Conservation (phyloP, 305 asterid species). For the Solanum hybrid region DNA sequence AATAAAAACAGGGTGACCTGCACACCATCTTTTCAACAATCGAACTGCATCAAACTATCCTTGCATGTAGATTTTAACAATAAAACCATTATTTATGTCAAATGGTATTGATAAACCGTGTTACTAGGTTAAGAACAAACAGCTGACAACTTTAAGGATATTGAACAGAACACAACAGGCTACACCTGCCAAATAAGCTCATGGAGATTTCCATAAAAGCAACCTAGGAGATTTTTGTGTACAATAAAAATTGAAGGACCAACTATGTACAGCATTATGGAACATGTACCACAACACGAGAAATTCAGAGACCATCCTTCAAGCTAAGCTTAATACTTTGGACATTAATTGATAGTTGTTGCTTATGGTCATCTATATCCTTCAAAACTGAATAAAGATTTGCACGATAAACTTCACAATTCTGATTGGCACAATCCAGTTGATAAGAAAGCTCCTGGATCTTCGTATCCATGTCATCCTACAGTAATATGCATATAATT, state of each 20-base stretch:
- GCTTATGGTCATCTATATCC: constrained; percentile 87
- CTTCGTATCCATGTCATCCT: constrained; percentile 77
- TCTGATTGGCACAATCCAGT: constrained; percentile 58
- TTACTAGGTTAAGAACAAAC: not conserved
- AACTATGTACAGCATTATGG: not conserved
- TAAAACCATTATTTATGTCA: not conserved
- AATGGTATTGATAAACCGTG: not conserved
- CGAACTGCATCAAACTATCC: not conserved
- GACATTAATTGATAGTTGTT: constrained; percentile 60
- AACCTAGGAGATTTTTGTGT: not conserved
- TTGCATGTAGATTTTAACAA: not conserved
- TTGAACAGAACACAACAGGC: not conserved
- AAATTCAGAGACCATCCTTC: constrained; percentile 43
- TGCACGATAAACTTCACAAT: constrained; percentile 67
- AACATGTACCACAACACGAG: not conserved
- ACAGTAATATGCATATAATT: constrained; percentile 4
- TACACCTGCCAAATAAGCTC: not conserved
- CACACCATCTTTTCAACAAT: not conserved
- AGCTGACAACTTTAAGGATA: not conserved
- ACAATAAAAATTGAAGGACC: not conserved
- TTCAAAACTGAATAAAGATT: constrained; percentile 70
- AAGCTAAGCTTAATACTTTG: constrained; percentile 66
- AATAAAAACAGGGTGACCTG: not conserved
- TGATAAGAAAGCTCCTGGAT: constrained; percentile 52
- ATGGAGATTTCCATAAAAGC: not conserved